Base-by-base conservation (phyloP, 1,284 basidiomycete genomes). In the Sanghuangporus sanghuang region DNA sequence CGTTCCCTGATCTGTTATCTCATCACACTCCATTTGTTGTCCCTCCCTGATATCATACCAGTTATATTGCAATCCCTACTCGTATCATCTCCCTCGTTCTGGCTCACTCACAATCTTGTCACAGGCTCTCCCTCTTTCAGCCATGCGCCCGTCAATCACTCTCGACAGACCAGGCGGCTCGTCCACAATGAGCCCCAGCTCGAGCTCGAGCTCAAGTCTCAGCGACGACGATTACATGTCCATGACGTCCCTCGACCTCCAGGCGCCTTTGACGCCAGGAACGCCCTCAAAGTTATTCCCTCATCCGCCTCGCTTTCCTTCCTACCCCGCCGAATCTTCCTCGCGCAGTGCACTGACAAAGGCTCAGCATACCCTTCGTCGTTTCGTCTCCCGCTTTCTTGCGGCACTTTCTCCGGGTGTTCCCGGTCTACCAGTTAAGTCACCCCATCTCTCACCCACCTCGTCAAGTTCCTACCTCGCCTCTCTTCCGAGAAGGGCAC, bases 261-360 rank as follows among this genome's bases (percentile, higher is more conserved):
- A 32, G n/a, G 23, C 35, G 14, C 39, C 56, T 18, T 27, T 21
- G n/a, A 42, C 56, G 6, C 56, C 56, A 21, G 57, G 57, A 3
- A 59, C 57, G 12, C 57, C 57, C 44, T 59, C 57, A 11, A 59
- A 59, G 48, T 18, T 48, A 4, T 46, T 50, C 48, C 57, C 57
- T 8, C 57, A 59, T 16, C 57, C 57, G 11, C 56, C 56, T 44
- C 56, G 56, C 39, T 44, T 57, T 49, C 32, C 49, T 21, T 14
- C 40, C 36, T 40, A 23, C 53, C 14, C 38, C 40, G 7, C 42
- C 32, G 14, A 40, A 18, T 35, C 52, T 3, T 18, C 50, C 4
- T 49, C 48, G 23, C 44, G 44, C 21, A 48, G 14, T 14, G 18
- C 35, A 18, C 18, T 48, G 8, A 14, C 35, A 27, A 49, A n/a